Conservation (phyloP, 352 stramenopile genomes). For the Globisporangium acanthophoron region DNA sequence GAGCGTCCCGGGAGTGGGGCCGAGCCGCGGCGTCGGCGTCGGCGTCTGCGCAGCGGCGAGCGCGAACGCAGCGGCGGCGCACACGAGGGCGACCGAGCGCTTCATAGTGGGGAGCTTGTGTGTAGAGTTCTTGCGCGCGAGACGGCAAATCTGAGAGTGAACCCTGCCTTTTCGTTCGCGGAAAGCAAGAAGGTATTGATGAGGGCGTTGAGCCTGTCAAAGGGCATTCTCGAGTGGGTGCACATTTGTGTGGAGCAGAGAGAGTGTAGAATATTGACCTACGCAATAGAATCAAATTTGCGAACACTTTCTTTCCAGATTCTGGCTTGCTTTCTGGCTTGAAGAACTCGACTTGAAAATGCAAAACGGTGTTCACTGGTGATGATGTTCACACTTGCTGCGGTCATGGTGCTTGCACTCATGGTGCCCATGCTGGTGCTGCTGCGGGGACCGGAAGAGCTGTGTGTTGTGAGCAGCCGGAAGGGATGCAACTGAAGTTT, state of each 20-base stretch:
- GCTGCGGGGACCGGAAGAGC: no score
- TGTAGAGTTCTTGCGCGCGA: background rate
- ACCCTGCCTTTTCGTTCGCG: background rate
- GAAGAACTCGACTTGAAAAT: no score
- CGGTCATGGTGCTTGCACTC: no score
- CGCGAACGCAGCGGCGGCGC: constrained; percentile 1
- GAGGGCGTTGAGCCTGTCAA: background rate
- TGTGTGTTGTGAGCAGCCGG: no score
- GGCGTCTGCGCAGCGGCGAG: constrained; percentile 7
- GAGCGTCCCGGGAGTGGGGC: constrained; percentile 9
- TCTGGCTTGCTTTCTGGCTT: no score
- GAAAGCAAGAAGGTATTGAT: background rate
- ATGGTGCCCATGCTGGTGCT: no score
- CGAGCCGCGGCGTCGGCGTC: background rate
- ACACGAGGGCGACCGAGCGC: constrained; percentile 1
- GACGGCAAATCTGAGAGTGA: background rate
- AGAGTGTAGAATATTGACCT: background rate
- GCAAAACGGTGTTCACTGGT: no score
- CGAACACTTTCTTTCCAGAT: no score
- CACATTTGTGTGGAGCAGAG: no score
- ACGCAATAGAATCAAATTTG: no score
- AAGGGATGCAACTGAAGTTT: no score
- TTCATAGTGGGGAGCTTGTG: constrained; percentile 4
- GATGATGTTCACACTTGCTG: no score
- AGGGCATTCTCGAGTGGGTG: background rate